Conservation (phyloP, 305 asterid genomes). For the Plantago coronopus region DNA sequence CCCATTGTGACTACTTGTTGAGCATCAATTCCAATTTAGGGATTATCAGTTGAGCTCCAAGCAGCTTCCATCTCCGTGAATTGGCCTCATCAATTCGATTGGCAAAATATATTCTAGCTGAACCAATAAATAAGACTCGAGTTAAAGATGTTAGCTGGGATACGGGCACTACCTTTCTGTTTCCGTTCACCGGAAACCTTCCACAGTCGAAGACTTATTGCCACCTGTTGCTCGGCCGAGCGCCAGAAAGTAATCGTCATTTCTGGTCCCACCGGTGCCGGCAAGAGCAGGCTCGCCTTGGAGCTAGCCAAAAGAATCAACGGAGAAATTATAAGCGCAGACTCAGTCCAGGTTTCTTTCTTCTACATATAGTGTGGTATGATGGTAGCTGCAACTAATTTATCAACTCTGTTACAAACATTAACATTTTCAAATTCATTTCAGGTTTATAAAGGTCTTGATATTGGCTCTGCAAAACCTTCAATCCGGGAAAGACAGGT, state of each 20-base stretch:
- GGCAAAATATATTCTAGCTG: no score
- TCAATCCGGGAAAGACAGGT: constrained; percentile 70
- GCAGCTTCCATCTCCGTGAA: no score
- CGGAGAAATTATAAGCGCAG: constrained; percentile 93
- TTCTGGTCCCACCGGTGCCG: constrained; percentile 98
- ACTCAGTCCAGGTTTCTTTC: constrained; percentile 77
- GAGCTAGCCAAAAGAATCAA: constrained; percentile 83
- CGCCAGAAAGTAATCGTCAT: constrained; percentile 70
- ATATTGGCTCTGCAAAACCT: constrained; percentile 93
- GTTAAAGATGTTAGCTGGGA: no score
- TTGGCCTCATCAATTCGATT: no score
- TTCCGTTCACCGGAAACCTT: neutral
- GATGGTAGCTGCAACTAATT: neutral
- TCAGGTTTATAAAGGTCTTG: constrained; percentile 91
- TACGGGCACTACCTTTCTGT: neutral
- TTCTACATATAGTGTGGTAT: no score
- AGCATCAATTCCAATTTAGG: no score
- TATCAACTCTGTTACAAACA: neutral
- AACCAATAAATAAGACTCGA: no score
- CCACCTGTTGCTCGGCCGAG: constrained; percentile 40
- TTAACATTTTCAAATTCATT: constrained; percentile 9
- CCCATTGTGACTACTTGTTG: no score
- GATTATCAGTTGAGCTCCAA: no score
- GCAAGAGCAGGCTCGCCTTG: constrained; percentile 81
- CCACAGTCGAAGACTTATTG: constrained; percentile 22